Evolutionary conservation across 257 asterid genomes (phyloP), one percentile per base, ranked within the genome.

Genomic region (Pogostemon cablin): DNA sequence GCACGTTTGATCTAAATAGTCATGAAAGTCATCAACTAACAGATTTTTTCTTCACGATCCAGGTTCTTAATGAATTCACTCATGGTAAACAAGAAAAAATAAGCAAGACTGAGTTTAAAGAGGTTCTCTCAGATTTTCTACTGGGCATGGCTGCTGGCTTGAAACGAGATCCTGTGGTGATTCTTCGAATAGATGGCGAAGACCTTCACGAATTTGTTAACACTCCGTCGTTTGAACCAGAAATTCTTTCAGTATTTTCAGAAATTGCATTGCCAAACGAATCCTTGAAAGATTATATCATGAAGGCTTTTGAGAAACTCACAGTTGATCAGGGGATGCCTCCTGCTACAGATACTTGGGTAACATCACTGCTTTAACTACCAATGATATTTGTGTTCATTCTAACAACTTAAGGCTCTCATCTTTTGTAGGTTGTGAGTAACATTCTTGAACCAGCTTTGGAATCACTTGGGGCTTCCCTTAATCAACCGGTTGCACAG

Each of bases 61-160:
- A 93, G 98, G 98, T 90, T 72, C 97, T 93, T 69, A 78, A 82
- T 72, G 97, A 93, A 74, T 89, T 89, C 74, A 91, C 97, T 2
- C 95, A 84, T 62, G 96, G 97, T 65, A 86, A 79, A 52, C 87
- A 87, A 75, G 85, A 79, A 49, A 83, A 85, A 61, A 84, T 93
- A 75, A 81, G 80, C 87, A 93, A 87, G 88, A 77, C 68, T 3
- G 85, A 89, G 84, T 91, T 93, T 65, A 83, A 87, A 86, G 92
- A 72, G 69, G 96, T 91, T 72, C 90, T 93, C 38, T 86, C 96
- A 3, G 96, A 89, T 81, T 81, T 91, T 78, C 86, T 95, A 54
- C 54, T 86, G 61, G 97, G 98, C 80, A 89, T 95, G 98, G 99
- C 99, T 69, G 87, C 96, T 34, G 99, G 98, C 48, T 73, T 95